phyloP scores from a whole-genome alignment of 441 rosid species.

The Euphorbia corollata region DNA sequence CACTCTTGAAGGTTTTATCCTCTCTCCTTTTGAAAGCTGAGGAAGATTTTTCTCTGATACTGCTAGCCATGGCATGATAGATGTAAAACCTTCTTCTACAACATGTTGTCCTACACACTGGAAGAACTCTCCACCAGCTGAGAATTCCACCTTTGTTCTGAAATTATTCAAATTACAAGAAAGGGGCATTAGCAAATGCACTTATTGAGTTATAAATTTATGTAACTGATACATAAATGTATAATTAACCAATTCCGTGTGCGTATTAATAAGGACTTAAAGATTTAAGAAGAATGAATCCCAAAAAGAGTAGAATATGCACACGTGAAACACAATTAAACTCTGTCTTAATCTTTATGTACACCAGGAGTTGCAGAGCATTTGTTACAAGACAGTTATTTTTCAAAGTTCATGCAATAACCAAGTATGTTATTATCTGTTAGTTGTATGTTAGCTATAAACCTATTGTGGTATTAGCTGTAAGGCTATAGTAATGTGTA shows the following conservation, averaged over 20 bases:
- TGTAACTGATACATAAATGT: background rate
- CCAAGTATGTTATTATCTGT: no score
- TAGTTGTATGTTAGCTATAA: no score
- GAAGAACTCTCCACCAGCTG: constrained; percentile 71
- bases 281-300: background rate
- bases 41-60: constrained; percentile 73
- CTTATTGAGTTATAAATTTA: background rate
- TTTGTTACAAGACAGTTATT: background rate
- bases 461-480: no score
- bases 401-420: background rate
- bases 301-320: background rate
- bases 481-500: no score
- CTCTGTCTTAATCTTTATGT: background rate
- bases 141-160: constrained; percentile 77
- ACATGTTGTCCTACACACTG: constrained; percentile 65
- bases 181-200: background rate
- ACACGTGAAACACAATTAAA: background rate
- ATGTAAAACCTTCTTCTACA: constrained; percentile 62
- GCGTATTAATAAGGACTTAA: background rate
- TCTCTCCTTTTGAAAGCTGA: constrained; percentile 53
- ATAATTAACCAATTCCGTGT: background rate
- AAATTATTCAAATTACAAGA: constrained; percentile 17
- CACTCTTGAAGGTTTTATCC: constrained; percentile 61
- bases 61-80: constrained; percentile 88
- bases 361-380: background rate